Base-by-base conservation (phyloP, 176 grass and related monocot species). In the Oryza officinalis region DNA sequence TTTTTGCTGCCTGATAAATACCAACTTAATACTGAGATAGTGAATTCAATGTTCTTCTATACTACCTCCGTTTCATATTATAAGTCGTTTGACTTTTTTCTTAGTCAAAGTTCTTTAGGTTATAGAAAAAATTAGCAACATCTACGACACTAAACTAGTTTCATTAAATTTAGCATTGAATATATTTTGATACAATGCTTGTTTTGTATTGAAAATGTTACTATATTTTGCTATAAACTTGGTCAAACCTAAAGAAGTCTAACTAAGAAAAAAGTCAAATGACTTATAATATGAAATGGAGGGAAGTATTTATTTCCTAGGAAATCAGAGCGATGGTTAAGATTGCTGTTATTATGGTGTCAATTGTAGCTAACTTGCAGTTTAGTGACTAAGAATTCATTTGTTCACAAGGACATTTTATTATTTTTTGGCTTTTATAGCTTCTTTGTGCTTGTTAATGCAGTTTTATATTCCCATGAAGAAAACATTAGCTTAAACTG, bases 341-440 rank as follows among this genome's bases (percentile, higher is more conserved):
- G n/a, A 44, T 61, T 75, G 35, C 46, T 47, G 10, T 18, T 79
- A 74, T 11, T 1, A 80, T 75, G n/a, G 63, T 75, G 41, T 59
- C 6, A 26, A 6, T 70, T 71, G 32, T 40, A 28, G 38, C 23
- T 77, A 77, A 54, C 25, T 30, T 72, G 17, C 60, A 69, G n/a
- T 41, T 87, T 23, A 77, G 78, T 3, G 7, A 33, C 26, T 27
- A 75, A 67, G 0, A 54, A 4, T 18, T 81, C 50, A 49, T 69
- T 54, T 69, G 45, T 60, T 70, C 79, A 38, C 28, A 59, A 63
- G 64, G 47, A 22, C 23, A 60, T 35, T 46, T 59, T 63, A 18
- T 32, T 37, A 27, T 35, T 75, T 75, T 69, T 85, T 81, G 46
- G 17, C 50, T 20, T 57, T 57, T 57, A 57, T 57, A 22, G 50